phyloP scores from a whole-genome alignment of 768 basidiomycete genomes.

The Strobilomyces dryophilus region DNA sequence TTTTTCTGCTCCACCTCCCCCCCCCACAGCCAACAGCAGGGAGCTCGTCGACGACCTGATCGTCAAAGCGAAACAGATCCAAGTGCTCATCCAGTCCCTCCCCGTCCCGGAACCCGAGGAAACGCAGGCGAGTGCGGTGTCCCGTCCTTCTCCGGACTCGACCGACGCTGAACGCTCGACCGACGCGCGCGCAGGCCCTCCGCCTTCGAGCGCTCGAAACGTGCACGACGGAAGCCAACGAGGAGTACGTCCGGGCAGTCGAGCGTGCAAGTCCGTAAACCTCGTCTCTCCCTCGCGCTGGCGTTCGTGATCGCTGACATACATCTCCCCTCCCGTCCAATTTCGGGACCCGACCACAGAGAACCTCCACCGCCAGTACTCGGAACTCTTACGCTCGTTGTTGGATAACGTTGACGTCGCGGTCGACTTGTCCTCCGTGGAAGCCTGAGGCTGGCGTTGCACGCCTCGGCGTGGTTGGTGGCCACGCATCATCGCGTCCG shows the following conservation, averaged over 20 bases:
- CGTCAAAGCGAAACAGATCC: constrained; percentile 85
- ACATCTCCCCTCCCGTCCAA: background rate
- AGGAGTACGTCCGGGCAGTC: constrained; percentile 70
- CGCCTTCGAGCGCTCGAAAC: constrained; percentile 65
- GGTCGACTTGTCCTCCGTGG: constrained; percentile 15
- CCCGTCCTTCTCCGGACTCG: too few relatives aligned
- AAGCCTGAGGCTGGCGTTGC: background rate
- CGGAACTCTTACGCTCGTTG: constrained; percentile 54
- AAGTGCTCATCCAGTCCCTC: constrained; percentile 75
- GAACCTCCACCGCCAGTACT: constrained; percentile 54
- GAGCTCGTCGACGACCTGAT: constrained; percentile 83
- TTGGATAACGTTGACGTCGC: constrained; percentile 48
- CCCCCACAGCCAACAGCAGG: constrained; percentile 63
- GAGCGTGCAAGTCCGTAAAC: constrained; percentile 65
- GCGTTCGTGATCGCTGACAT: background rate
- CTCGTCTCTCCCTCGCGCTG: background rate
- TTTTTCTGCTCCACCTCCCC: background rate
- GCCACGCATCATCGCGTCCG: background rate
- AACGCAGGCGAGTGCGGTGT: constrained; percentile 44
- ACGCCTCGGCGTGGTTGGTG: background rate
- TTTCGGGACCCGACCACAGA: constrained; percentile 33
- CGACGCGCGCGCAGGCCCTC: constrained; percentile 42
- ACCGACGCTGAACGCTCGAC: too few relatives aligned
- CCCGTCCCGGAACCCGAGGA: constrained; percentile 79
- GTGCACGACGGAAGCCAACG: constrained; percentile 69